Conservation (phyloP, 495 filamentous ascomycete genomes). For the Aspergillus asperescens region DNA sequence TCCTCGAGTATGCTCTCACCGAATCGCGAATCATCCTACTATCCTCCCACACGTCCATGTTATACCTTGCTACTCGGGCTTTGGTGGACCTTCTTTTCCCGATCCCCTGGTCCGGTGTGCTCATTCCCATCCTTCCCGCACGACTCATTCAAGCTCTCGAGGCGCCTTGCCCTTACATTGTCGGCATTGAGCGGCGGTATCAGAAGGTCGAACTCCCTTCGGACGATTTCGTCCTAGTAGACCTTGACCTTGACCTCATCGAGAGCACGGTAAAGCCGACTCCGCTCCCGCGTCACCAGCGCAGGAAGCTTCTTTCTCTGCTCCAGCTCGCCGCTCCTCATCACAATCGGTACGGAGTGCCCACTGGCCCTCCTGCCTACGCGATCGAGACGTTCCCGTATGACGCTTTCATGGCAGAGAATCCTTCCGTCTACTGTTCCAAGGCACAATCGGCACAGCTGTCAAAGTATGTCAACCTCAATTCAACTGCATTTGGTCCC, state of each 20-base stretch:
- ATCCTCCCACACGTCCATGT: conserved; percentile 93
- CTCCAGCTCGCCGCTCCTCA: conserved; percentile 88
- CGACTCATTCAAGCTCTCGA: conserved; percentile 84
- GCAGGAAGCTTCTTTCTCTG: conserved; percentile 81
- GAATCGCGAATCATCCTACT: conserved; percentile 95
- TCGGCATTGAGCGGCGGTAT: conserved; percentile 90
- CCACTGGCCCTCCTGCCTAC: conserved; percentile 84
- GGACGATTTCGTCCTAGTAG: conserved; percentile 94
- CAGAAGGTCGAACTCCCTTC: conserved; percentile 87
- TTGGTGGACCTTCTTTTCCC: conserved; percentile 83
- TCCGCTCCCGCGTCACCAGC: conserved; percentile 78
- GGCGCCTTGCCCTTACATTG: conserved; percentile 94
- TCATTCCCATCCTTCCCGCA: conserved; percentile 87
- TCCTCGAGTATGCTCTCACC: conserved; percentile 89
- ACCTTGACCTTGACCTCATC: conserved; percentile 85
- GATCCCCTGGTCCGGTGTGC: conserved; percentile 84
- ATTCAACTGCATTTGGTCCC: conserved; percentile 77
- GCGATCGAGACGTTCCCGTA: conserved; percentile 87
- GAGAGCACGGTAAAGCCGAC: conserved; percentile 70
- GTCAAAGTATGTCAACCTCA: conserved; percentile 78
- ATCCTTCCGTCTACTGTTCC: conserved; percentile 67
- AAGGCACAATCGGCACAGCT: conserved; percentile 65
- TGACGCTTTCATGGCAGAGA: conserved; percentile 84
- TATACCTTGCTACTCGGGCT: conserved; percentile 83
- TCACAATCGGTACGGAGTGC: conserved; percentile 79